Percentiles rank a stretch among this genome's conserved stretches.
phyloP scores from a whole-genome alignment of 148 eudicot genomes.

The Hydrangea macrophylla region DNA sequence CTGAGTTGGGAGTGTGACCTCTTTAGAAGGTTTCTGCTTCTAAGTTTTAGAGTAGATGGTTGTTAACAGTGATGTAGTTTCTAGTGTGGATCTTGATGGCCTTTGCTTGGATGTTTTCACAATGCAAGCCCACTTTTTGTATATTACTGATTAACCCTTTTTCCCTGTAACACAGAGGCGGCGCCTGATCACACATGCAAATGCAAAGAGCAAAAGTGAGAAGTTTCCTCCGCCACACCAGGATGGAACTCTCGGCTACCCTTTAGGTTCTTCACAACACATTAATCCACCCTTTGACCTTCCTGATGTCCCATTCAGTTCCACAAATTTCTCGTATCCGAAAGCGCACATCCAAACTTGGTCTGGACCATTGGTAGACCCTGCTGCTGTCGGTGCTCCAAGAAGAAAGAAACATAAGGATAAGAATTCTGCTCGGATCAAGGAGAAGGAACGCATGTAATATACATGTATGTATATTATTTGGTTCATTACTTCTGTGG shows the following conservation, averaged over 20 bases:
- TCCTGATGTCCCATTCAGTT: constrained; percentile 61
- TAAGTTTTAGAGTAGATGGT: too few species aligned
- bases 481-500: not conserved
- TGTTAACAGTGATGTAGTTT: too few species aligned
- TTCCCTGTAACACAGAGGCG: constrained; percentile 45
- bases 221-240: constrained; percentile 88
- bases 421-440: constrained; percentile 26
- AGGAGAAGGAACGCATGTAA: constrained; percentile 14
- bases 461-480: too few species aligned
- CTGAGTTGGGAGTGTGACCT: too few species aligned
- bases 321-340: constrained; percentile 56
- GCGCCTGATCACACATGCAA: constrained; percentile 61
- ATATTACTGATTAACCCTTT: not conserved
- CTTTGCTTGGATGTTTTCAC: not conserved
- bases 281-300: constrained; percentile 56
- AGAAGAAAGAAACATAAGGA: constrained; percentile 53
- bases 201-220: constrained; percentile 84
- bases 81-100: not conserved
- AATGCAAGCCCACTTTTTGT: not conserved
- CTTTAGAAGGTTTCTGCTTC: too few species aligned
- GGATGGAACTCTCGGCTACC: constrained; percentile 71
- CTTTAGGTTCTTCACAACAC: constrained; percentile 50
- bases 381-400: constrained; percentile 36
- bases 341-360: constrained; percentile 64
- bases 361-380: constrained; percentile 75